Percentiles rank a stretch among this genome's conserved stretches.
Conservation (phyloP, 2,329 filamentous ascomycete genomes). For the Trichothecium sympodiale region DNA sequence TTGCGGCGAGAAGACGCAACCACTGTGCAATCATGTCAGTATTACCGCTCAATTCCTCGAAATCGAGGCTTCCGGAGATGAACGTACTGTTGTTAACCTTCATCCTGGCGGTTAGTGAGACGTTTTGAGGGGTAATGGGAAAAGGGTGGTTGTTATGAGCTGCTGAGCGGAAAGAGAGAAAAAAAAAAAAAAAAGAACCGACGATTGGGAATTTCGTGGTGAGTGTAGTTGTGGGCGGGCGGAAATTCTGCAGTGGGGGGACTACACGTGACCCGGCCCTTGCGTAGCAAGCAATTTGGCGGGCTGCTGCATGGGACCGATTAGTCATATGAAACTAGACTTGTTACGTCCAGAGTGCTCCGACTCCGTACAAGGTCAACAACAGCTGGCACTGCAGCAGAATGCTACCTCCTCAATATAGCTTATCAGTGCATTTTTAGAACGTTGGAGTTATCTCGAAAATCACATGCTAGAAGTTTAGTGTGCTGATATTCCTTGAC, state of each 20-base stretch:
- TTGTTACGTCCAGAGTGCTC: no score
- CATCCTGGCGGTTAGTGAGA: slow-evolving; percentile 41
- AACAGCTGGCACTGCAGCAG: no score
- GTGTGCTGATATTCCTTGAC: no score
- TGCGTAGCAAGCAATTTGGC: no score
- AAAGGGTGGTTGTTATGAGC: slow-evolving; percentile 2
- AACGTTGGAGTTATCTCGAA: no score
- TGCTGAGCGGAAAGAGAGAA: slow-evolving; percentile 1
- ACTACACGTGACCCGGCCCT: slow-evolving; percentile 19
- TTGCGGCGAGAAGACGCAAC: slow-evolving; percentile 81
- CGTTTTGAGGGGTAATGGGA: slow-evolving; percentile 7
- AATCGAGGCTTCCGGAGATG: not conserved
- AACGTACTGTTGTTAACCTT: slow-evolving; percentile 54
- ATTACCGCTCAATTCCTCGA: slow-evolving; percentile 1
- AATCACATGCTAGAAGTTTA: no score
- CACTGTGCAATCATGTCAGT: slow-evolving; percentile 25
- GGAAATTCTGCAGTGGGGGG: slow-evolving; percentile 15
- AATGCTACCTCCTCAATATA: no score
- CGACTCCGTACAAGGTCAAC: no score
- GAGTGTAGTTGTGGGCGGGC: slow-evolving; percentile 14
- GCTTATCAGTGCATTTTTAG: no score
- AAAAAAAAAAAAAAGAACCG: not conserved
- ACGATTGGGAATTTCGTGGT: slow-evolving; percentile 6
- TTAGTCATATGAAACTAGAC: no score
- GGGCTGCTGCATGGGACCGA: no score